These are phyloP conservation scores for Plantago major DNA, from an alignment of 257 asterid species.

Conservation along the genomic window DNA sequence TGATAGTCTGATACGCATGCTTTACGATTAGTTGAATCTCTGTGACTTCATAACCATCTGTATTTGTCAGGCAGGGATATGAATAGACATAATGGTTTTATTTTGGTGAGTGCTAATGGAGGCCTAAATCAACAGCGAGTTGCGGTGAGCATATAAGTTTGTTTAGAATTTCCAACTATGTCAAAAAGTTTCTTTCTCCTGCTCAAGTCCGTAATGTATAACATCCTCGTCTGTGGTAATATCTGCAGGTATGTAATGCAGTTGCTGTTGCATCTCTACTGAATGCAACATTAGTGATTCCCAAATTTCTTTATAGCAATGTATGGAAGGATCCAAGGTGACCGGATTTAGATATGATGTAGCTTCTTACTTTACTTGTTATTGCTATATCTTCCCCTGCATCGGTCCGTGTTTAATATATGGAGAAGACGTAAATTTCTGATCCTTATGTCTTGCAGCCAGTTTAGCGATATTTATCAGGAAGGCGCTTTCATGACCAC, in stretches of 20 bases:
- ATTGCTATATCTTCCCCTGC: too few relatives aligned
- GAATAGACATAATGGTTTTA: slow-evolving; percentile 50
- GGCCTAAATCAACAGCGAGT: slow-evolving; percentile 11
- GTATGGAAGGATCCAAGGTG: slow-evolving; percentile 98
- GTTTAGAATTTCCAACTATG: neutral
- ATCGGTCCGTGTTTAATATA: neutral
- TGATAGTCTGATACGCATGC: too few relatives aligned
- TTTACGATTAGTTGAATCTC: neutral
- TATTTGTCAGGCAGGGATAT: slow-evolving; percentile 58
- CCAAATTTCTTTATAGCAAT: slow-evolving; percentile 87
- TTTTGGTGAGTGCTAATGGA: slow-evolving; percentile 72
- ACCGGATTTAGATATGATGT: neutral
- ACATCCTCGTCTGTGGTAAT: slow-evolving; percentile 8
- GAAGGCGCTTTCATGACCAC: slow-evolving; percentile 60
- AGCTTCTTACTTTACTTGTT: too few relatives aligned
- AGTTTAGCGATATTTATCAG: slow-evolving; percentile 79
- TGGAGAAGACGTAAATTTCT: slow-evolving; percentile 1
- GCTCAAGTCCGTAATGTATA: neutral
- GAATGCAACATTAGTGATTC: slow-evolving; percentile 88
- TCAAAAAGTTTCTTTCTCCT: neutral
- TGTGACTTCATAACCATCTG: slow-evolving; percentile 35
- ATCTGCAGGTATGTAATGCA: slow-evolving; percentile 81
- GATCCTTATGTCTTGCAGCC: slow-evolving; percentile 47
- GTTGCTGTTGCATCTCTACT: slow-evolving; percentile 83
- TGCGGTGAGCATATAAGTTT: slow-evolving; percentile 23